Evolutionary conservation across 169 alveolate genomes (phyloP), one percentile per base, ranked within the genome.

Genomic region (Babesia bigemina): DNA sequence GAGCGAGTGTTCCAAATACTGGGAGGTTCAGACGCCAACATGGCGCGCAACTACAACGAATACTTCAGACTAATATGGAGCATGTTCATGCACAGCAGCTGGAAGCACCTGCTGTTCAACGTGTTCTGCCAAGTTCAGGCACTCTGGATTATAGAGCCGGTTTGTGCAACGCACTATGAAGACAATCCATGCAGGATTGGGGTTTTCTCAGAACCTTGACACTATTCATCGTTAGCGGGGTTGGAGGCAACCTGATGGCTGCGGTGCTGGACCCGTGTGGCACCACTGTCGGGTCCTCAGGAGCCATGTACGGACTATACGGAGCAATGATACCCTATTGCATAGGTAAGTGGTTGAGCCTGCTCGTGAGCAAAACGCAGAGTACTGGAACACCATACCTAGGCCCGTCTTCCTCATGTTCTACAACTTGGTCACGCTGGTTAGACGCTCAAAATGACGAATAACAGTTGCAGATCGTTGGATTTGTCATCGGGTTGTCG

Each of bases 131-230:
- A 93, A 75, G 74, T 90, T 17, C 95, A 92, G 55, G 67, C 87
- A 8, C 87, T 93, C 63, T 92, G 92, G 91, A 94, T 94, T 82
- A 86, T 93, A n/a, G 97, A 94, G 70, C 97, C 97, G 36, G 93
- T 87, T 58, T 2, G 87, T 78, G 19, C 12, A 21, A 10, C 48
- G 39, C 17, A 22, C 12, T 16, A 0, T 6, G 26, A 9, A 44
- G 11, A 7, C 11, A 52, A 8, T 10, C 2, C 19, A 11, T 11
- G 42, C 63, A 87, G 93, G 96, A 89, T 42, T 94, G 97, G 97
- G 97, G 97, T 0, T 91, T 93, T 57, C 24, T 85, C 28, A 79
- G 97, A 24, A 92, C 95, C 17, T 55, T 87, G 57, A 48, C 88
- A 3, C 70, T 92, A 11, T 94, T 88, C 59, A 45, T 91, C 59